Evolutionary conservation across 345 rosid genomes (phyloP).

Genomic region (Eucalyptus regnans): DNA sequence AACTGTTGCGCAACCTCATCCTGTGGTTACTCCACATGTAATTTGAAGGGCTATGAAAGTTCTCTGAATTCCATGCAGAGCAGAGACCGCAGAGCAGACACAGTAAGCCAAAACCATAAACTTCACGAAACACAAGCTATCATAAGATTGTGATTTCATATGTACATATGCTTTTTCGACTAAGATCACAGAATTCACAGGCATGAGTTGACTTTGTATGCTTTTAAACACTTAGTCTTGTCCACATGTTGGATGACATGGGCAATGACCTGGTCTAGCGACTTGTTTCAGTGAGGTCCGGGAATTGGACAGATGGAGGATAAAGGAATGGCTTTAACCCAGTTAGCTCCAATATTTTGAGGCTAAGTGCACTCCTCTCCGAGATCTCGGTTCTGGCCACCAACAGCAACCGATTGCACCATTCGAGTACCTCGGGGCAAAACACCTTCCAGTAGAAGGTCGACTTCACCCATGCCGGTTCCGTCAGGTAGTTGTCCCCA

Average conservation of each 20-base stretch:
- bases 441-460: conserved; percentile 31
- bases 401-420: conserved; percentile 2
- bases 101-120: background rate
- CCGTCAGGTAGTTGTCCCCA: conserved; percentile 30
- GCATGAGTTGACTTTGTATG: background rate
- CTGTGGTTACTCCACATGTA: background rate
- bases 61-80: background rate
- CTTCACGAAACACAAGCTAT: background rate
- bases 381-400: background rate
- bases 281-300: background rate
- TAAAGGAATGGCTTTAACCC: conserved; percentile 19
- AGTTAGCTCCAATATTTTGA: conserved; percentile 22
- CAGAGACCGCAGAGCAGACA: background rate
- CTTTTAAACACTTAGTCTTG: background rate
- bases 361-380: conserved; percentile 6
- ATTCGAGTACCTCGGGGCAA: conserved; percentile 40
- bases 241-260: background rate
- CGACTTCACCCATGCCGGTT: conserved; percentile 34
- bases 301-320: conserved; percentile 11
- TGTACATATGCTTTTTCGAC: background rate
- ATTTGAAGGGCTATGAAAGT: background rate
- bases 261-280: background rate
- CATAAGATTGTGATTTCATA: background rate
- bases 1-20: background rate
- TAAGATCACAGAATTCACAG: background rate